These are phyloP conservation scores for Alliaria petiolata DNA, from an alignment of 345 rosid species.

Conservation along the genomic window DNA sequence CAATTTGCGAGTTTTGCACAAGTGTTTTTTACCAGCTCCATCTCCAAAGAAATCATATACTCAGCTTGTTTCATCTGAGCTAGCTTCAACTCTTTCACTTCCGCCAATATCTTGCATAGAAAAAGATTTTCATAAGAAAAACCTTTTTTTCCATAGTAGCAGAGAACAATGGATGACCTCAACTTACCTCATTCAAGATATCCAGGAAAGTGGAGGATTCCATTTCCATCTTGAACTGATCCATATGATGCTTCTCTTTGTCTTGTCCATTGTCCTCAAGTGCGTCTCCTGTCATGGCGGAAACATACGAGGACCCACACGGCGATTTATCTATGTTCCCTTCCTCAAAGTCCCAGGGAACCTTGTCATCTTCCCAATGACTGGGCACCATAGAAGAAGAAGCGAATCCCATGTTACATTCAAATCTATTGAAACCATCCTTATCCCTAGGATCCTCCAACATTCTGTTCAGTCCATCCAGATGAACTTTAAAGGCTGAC, in stretches of 20 bases:
- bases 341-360: conserved; percentile 6
- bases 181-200: conserved; percentile 37
- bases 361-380: conserved; percentile 25
- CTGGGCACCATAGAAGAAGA: conserved; percentile 15
- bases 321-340: conserved; percentile 17
- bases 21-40: conserved; percentile 45
- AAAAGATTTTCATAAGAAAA: neutral
- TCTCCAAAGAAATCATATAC: conserved; percentile 39
- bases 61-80: conserved; percentile 39
- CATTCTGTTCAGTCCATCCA: conserved; percentile 16
- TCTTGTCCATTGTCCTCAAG: conserved; percentile 15
- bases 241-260: conserved; percentile 1
- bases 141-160: neutral
- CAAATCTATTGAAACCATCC: conserved; percentile 2
- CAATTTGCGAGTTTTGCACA: neutral
- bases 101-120: conserved; percentile 34
- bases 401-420: neutral
- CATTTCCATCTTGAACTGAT: conserved; percentile 4
- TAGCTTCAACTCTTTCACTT: conserved; percentile 41
- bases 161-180: neutral
- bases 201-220: conserved; percentile 18
- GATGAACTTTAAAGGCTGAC: conserved; percentile 9
- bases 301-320: conserved; percentile 22
- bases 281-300: conserved; percentile 23
- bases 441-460: conserved; percentile 13